Evolutionary conservation across 495 filamentous ascomycete genomes (phyloP), one percentile per base, ranked within the genome.

Genomic region (Podospora appendiculata): DNA sequence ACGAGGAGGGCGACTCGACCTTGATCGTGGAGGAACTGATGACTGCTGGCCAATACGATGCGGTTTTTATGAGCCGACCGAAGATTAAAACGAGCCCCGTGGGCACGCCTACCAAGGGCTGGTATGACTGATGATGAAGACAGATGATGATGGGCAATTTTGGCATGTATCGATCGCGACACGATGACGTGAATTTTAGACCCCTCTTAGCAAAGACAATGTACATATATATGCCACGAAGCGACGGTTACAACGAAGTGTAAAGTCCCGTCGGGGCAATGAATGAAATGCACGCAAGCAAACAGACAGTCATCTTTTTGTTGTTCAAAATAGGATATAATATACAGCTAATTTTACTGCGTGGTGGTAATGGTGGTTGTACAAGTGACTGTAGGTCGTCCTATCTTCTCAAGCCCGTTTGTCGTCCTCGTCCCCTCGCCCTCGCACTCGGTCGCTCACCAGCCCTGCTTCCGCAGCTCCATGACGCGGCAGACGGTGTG

Each of bases 61-160:
- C 85, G 47, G 84, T 96, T 1, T 96, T 96, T 68, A 90, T 83
- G 69, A 89, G 87, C 39, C 68, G 90, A 54, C 90, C 90, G 1
- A 86, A 84, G 56, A 77, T 96, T 50, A 85, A 83, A 48, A 75
- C 75, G 7, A 94, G 90, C 69, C 88, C 89, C n/a, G 65, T 82
- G 4, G 71, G 77, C 3, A 83, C 80, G 32, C 84, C 84, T 8
- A 56, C 45, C 8, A 68, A 57, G 47, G 57, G 54, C 25, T 62
- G 57, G 56, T 42, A 51, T 47, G 50, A 55, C 14, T 54, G 44
- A 52, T n/a, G n/a, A 14, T 47, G 39, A 49, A 34, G 17, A 17
- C 46, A 4, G 16, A 32, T 49, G 40, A 44, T 38, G 16, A 38
- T 38, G 36, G 36, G 7, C 13, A 13, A 38, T 38, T 11, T 38